Evolutionary conservation across 2,329 filamentous ascomycete species (phyloP).

Genomic region (Microdochium paspali): DNA sequence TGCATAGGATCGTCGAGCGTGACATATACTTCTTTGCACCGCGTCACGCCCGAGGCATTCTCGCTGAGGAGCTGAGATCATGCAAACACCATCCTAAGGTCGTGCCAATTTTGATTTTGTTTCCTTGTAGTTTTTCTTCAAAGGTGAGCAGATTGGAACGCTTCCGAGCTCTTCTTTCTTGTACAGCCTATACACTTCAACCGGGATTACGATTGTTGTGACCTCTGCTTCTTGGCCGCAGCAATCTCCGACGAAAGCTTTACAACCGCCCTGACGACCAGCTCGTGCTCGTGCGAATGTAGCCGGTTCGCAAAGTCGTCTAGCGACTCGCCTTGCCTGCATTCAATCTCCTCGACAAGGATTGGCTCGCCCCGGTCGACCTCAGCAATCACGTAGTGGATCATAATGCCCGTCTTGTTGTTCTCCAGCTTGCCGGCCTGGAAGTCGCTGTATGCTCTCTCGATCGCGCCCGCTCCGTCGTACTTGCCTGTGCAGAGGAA

Average conservation of each 20-base stretch:
- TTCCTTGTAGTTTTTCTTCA: no score
- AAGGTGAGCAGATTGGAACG: no score
- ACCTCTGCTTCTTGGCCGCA: constrained; percentile 5
- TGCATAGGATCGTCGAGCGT: no score
- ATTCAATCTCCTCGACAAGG: constrained; percentile 50
- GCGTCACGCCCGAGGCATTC: no score
- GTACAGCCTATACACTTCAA: no score
- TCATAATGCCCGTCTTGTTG: constrained; percentile 63
- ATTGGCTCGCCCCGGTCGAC: constrained; percentile 63
- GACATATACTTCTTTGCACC: no score
- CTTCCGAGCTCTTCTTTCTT: no score
- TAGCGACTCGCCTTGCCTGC: constrained; percentile 44
- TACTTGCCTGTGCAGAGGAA: constrained; percentile 43
- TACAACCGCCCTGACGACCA: constrained; percentile 57
- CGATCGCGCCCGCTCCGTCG: constrained; percentile 61
- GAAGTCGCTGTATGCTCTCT: constrained; percentile 57
- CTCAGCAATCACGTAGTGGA: constrained; percentile 60
- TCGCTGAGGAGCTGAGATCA: no score
- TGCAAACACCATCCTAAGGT: no score
- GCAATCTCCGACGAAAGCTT: constrained; percentile 13
- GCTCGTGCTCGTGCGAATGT: constrained; percentile 54
- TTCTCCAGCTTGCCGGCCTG: constrained; percentile 44
- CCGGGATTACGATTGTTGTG: neutral
- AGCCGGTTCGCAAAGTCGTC: constrained; percentile 53
- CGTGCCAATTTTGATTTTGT: no score